Evolutionary conservation across 129 eudicot species (phyloP), one percentile per base, ranked within the genome.

Genomic region (Arctium minus): DNA sequence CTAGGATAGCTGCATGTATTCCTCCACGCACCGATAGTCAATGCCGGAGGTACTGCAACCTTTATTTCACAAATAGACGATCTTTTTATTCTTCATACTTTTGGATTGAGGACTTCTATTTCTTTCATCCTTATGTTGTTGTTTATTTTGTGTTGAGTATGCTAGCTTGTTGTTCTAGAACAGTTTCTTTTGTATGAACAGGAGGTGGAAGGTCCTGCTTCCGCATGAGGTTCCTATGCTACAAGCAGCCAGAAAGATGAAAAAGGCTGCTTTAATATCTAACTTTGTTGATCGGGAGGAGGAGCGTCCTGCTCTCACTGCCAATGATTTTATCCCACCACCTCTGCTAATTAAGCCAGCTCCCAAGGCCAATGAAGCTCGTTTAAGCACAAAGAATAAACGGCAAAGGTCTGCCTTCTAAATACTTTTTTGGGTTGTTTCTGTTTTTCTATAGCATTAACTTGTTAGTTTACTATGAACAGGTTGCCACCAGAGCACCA

Each of bases 231-330:
- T 85, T 42, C 91, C 86, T 48, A 65, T 74, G 82, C 86, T 81
- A 15, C 87, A 84, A 86, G 92, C 84, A 65, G 97, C 92, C 35
- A 87, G 89, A 88, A 84, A 86, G 81, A 75, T 90, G 38, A 85
- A 85, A 81, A 89, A 82, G 83, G 87, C 71, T 22, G 94, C 91
- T 44, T 36, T 91, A 5, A 88, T 91, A 73, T 89, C 98, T 22
- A 95, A 95, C 74, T 95, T 95, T 83, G 98, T 95, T 11, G 98
- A 95, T 77, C 84, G 98, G 72, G 98, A 95, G 82, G 70, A 86
- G 0, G 94, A 88, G 76, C 85, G 97, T 39, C 97, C 98, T 74
- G 87, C 90, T 76, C 87, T 95, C 79, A 92, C 97, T 31, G 90
- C 91, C 50, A 80, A 80, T 17, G 97, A 92, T 85, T 92, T 92